Percentiles rank a stretch among this genome's conserved stretches.
Evolutionary conservation across 1,284 basidiomycete genomes (phyloP).

Genomic region (Leccinum pseudoinsigne): DNA sequence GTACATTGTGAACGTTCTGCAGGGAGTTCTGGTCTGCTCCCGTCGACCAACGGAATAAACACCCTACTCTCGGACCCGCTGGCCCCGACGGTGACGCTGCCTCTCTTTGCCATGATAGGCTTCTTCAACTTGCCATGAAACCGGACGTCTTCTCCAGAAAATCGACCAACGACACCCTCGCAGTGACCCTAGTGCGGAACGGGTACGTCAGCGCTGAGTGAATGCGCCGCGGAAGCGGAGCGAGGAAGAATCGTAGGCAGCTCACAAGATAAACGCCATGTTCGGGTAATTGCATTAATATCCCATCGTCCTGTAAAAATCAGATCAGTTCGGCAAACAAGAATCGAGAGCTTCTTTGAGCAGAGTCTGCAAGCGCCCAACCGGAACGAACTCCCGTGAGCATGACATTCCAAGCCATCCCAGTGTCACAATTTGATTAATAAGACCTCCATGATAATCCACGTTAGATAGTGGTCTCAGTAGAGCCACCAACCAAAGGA

Average conservation of each 20-base stretch:
- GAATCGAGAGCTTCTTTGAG: neutral
- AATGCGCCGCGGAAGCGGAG: neutral
- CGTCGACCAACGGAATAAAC: conserved; percentile 20
- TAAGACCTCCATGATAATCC: neutral
- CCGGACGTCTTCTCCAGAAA: conserved; percentile 65
- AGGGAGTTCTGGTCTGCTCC: neutral
- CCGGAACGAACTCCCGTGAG: neutral
- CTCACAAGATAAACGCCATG: conserved; percentile 63
- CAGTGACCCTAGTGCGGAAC: conserved; percentile 64
- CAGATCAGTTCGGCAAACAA: conserved; percentile 15
- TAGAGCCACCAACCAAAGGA: neutral
- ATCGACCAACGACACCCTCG: conserved; percentile 89
- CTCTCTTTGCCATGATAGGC: conserved; percentile 72
- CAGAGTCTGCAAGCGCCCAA: neutral
- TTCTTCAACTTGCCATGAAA: conserved; percentile 81
- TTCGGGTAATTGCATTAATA: conserved; percentile 73
- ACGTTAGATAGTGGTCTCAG: neutral
- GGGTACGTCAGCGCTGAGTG: conserved; percentile 6
- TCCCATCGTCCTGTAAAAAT: conserved; percentile 68
- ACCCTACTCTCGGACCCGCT: conserved; percentile 13
- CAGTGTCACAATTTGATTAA: neutral
- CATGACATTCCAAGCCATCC: neutral
- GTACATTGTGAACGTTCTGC: conserved; percentile 4
- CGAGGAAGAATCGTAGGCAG: conserved; percentile 14
- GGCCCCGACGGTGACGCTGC: conserved; percentile 20